Evolutionary conservation across 345 rosid species (phyloP).

Genomic region (Eucalyptus sideroxylon): DNA sequence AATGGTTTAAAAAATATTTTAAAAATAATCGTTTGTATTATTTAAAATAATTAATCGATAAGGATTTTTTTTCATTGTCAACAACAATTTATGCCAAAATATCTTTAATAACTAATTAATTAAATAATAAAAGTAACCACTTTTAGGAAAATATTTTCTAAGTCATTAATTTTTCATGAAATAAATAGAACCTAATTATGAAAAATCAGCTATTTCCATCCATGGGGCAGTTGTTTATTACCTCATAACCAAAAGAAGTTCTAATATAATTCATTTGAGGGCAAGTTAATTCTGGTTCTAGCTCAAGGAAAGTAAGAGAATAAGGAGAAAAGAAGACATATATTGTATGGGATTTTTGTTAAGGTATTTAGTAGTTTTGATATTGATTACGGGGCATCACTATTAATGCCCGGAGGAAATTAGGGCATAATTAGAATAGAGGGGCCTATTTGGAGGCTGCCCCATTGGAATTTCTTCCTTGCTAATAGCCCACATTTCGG

Average conservation of each 20-base stretch:
- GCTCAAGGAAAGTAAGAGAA: not conserved
- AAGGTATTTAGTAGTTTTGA: not conserved
- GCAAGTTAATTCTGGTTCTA: not conserved
- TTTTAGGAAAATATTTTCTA: too few species aligned
- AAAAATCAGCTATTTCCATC: not conserved
- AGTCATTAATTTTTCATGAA: not conserved
- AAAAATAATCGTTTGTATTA: too few species aligned
- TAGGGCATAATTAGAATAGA: not conserved
- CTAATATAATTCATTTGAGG: not conserved
- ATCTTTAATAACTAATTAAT: too few species aligned
- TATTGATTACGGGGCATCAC: not conserved
- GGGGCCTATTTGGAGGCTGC: not conserved
- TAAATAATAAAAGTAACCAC: not conserved
- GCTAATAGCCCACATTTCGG: not conserved
- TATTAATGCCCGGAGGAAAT: not conserved
- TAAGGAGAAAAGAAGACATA: not conserved
- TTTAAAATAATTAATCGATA: too few species aligned
- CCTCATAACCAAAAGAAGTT: not conserved
- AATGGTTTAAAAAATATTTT: too few species aligned
- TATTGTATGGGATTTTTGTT: not conserved
- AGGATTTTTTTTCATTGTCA: too few species aligned
- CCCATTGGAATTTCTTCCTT: not conserved
- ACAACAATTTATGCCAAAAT: too few species aligned
- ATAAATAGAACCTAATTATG: not conserved
- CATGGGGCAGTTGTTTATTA: not conserved